phyloP scores from a whole-genome alignment of 768 basidiomycete species.

The Gelatoporia subvermispora region DNA sequence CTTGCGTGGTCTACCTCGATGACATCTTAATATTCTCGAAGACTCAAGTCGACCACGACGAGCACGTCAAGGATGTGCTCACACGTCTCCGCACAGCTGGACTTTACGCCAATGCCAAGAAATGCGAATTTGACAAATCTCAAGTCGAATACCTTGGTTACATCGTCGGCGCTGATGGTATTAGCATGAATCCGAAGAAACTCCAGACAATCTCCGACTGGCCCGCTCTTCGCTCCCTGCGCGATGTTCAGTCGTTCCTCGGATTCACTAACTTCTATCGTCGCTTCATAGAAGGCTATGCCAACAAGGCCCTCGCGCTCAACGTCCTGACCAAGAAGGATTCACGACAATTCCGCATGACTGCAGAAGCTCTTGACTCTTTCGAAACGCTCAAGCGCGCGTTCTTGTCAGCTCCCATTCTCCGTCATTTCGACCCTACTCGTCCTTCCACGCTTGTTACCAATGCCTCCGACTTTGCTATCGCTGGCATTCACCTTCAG shows the following conservation, averaged over 20 bases:
- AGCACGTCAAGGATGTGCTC: constrained; percentile 14
- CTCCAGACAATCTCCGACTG: constrained; percentile 28
- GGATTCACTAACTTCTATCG: constrained; percentile 29
- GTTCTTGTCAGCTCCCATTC: constrained; percentile 16
- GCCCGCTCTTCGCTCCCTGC: constrained; percentile 19
- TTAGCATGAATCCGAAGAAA: constrained; percentile 38
- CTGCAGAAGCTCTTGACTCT: constrained; percentile 8
- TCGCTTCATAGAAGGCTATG: constrained; percentile 28
- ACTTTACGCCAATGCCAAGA: constrained; percentile 28
- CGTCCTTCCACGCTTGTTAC: constrained; percentile 13
- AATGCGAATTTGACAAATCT: constrained; percentile 32
- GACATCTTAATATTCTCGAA: constrained; percentile 18
- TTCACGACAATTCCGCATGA: not conserved
- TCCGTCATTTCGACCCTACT: constrained; percentile 14
- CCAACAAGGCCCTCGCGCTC: constrained; percentile 17
- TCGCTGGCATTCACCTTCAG: constrained; percentile 12
- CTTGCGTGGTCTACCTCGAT: constrained; percentile 21
- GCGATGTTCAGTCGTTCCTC: constrained; percentile 26
- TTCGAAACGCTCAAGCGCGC: constrained; percentile 27
- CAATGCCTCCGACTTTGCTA: constrained; percentile 18
- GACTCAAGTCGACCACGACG: constrained; percentile 12
- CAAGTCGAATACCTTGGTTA: constrained; percentile 40
- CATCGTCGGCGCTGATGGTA: constrained; percentile 25
- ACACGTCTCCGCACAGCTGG: constrained; percentile 22
- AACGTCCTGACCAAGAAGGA: constrained; percentile 23